Evolutionary conservation across 768 basidiomycete species (phyloP).

Genomic region (Amanita exitialis): DNA sequence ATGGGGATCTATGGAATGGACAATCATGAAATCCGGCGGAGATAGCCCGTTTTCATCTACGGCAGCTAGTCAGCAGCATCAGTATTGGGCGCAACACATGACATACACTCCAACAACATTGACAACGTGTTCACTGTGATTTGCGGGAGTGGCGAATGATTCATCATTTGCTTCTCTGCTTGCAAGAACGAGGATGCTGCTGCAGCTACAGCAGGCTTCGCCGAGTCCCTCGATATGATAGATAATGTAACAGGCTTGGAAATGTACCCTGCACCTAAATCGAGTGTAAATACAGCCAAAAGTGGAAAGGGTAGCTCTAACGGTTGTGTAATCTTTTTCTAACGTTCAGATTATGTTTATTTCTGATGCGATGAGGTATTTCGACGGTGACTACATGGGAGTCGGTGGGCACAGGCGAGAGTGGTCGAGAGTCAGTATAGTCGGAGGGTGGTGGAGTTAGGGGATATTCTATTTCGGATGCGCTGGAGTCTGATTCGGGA

Average conservation of each 20-base stretch:
- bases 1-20: slow-evolving; percentile 44
- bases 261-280: not conserved
- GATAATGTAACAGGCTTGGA: slow-evolving; percentile 33
- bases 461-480: slow-evolving; percentile 59
- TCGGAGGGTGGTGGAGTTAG: slow-evolving; percentile 74
- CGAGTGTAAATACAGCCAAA: not conserved
- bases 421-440: slow-evolving; percentile 51
- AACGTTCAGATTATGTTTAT: slow-evolving; percentile 5
- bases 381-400: slow-evolving; percentile 12
- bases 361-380: slow-evolving; percentile 6
- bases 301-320: not conserved
- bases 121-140: slow-evolving; percentile 33
- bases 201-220: slow-evolving; percentile 57
- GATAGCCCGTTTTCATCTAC: slow-evolving; percentile 44
- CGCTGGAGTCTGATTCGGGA: slow-evolving; percentile 23
- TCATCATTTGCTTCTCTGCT: slow-evolving; percentile 7
- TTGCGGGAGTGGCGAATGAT: not conserved
- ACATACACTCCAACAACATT: slow-evolving; percentile 48
- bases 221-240: slow-evolving; percentile 46
- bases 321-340: slow-evolving; percentile 2
- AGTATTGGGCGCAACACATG: not conserved
- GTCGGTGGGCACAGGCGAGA: slow-evolving; percentile 36
- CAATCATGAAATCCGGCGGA: slow-evolving; percentile 69
- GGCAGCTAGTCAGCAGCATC: slow-evolving; percentile 6
- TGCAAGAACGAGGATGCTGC: slow-evolving; percentile 36